Conservation (phyloP, 331 rosid genomes). For the Stylosanthes scabra region DNA sequence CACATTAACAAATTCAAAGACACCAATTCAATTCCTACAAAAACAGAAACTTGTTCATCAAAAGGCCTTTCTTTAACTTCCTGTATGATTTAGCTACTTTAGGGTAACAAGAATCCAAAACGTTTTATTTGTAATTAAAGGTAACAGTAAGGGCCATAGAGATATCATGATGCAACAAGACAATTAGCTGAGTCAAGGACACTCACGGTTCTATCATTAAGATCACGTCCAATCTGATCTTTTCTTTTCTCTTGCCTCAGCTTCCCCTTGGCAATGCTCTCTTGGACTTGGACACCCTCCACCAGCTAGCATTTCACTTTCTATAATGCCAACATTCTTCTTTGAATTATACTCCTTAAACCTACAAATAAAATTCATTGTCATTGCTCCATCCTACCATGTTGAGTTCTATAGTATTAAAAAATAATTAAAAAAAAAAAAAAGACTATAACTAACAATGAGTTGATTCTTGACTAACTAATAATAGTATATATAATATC, state of each 20-base stretch:
- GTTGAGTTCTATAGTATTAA: too few species aligned
- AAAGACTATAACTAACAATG: too few species aligned
- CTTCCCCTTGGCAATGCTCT: constrained; percentile 47
- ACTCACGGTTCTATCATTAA: background rate
- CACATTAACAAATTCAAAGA: too few species aligned
- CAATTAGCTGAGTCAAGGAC: constrained; percentile 42
- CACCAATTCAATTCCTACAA: too few species aligned
- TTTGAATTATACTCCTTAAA: background rate
- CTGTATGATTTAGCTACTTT: constrained; percentile 14
- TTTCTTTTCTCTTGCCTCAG: constrained; percentile 24
- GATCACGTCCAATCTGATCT: background rate
- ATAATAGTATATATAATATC: background rate
- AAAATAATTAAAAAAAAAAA: too few species aligned
- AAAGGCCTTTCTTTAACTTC: background rate
- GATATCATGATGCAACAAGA: constrained; percentile 24
- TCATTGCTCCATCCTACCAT: too few species aligned
- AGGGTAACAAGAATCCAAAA: constrained; percentile 56
- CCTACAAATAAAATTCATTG: background rate
- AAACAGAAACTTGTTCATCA: too few species aligned
- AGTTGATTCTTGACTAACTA: too few species aligned
- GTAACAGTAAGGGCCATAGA: constrained; percentile 31
- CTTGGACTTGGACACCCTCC: constrained; percentile 44
- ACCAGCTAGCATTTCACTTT: constrained; percentile 48
- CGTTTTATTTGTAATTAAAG: constrained; percentile 32
- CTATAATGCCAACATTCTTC: constrained; percentile 32